These are phyloP conservation scores for Phytophthora tubulina DNA, from an alignment of 352 stramenopile species.

Conservation along the genomic window DNA sequence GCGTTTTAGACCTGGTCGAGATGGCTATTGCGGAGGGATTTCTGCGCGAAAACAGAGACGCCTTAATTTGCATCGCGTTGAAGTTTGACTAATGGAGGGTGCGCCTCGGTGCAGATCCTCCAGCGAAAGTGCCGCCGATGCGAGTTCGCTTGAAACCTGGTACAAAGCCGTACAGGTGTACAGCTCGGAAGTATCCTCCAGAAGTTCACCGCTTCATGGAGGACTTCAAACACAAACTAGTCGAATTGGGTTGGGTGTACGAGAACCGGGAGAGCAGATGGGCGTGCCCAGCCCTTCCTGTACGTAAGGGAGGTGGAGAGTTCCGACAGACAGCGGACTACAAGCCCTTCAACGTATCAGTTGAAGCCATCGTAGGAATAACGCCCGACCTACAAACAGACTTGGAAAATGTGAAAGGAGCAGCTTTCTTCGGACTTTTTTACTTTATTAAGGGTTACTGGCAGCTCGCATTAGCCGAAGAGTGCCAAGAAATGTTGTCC, in stretches of 20 bases:
- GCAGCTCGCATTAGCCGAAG: conserved; percentile 13
- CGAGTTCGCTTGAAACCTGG: conserved; percentile 30
- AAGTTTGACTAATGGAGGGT: conserved; percentile 19
- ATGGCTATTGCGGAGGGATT: conserved; percentile 9
- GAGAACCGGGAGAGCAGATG: conserved; percentile 32
- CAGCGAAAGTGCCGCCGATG: conserved; percentile 32
- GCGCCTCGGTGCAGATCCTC: conserved; percentile 28
- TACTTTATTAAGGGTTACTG: conserved; percentile 11
- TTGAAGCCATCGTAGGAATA: conserved; percentile 13
- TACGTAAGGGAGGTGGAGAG: neutral
- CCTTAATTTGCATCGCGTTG: conserved; percentile 6
- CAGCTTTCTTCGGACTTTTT: conserved; percentile 9
- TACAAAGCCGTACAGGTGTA: conserved; percentile 31
- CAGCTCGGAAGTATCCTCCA: conserved; percentile 31
- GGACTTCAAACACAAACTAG: conserved; percentile 32
- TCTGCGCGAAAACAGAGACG: neutral
- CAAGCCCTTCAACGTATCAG: neutral
- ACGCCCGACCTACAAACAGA: conserved; percentile 11
- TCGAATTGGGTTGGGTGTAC: conserved; percentile 38
- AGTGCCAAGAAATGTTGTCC: conserved; percentile 18
- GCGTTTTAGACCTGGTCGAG: neutral
- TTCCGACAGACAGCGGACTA: conserved; percentile 13
- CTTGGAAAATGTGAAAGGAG: conserved; percentile 4
- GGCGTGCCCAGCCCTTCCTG: conserved; percentile 23
- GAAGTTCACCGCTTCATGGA: conserved; percentile 30